Percentiles rank a stretch among this genome's conserved stretches.
These are phyloP conservation scores for Arthrobotrys megalospora DNA, from an alignment of 2,329 filamentous ascomycete genomes.

Conservation along the genomic window DNA sequence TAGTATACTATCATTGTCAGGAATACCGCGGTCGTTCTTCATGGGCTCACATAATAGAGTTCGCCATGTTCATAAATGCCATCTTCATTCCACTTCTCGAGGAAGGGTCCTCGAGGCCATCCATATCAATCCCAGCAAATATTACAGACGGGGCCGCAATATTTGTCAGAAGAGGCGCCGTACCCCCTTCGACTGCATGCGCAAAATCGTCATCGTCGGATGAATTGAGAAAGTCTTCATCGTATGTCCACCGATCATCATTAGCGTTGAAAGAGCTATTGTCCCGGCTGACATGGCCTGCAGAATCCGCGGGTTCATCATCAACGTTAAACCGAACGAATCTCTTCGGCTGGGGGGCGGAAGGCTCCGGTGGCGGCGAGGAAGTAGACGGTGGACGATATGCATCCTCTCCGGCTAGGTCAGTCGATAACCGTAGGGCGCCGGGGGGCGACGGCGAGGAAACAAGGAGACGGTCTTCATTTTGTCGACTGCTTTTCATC, in stretches of 20 bases:
- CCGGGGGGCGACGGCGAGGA: constrained; percentile 47
- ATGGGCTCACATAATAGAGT: constrained; percentile 88
- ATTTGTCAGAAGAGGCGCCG: constrained; percentile 81
- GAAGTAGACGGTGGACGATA: background rate
- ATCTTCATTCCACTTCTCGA: constrained; percentile 88
- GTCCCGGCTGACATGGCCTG: background rate
- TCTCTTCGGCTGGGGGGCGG: constrained; percentile 42
- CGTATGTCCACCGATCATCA: constrained; percentile 71
- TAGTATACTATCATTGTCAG: constrained; percentile 17
- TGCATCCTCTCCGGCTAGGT: constrained; percentile 2
- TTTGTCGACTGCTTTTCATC: constrained; percentile 56
- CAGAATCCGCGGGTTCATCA: constrained; percentile 7
- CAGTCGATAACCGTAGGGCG: constrained; percentile 7
- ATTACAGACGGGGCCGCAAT: constrained; percentile 86
- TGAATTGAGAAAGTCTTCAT: constrained; percentile 74
- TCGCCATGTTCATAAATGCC: constrained; percentile 99
- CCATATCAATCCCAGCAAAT: constrained; percentile 72
- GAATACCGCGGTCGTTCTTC: constrained; percentile 71
- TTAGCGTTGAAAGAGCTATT: constrained; percentile 63
- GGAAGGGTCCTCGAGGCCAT: constrained; percentile 74
- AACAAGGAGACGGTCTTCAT: constrained; percentile 44
- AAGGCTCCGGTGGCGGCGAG: constrained; percentile 11
- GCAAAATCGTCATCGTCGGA: constrained; percentile 65
- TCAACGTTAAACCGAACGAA: constrained; percentile 51
- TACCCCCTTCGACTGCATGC: constrained; percentile 66